These are phyloP conservation scores for Neurospora sp. DNA, from an alignment of 495 filamentous ascomycete species.

Conservation along the genomic window DNA sequence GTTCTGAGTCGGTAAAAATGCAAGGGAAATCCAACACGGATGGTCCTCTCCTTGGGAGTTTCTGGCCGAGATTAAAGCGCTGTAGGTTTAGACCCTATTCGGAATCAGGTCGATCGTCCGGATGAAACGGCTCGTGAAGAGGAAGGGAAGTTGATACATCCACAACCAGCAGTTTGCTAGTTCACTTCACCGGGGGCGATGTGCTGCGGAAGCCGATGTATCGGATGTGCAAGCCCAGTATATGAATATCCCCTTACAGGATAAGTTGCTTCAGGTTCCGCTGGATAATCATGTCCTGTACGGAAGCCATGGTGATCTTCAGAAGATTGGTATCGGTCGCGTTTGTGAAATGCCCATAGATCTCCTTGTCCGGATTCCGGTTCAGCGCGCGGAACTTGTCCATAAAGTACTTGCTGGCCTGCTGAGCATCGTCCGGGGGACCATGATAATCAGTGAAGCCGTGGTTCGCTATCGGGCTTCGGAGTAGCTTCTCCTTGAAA, in stretches of 20 bases:
- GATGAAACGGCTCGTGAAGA: not conserved
- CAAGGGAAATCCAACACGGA: not conserved
- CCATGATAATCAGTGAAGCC: constrained; percentile 81
- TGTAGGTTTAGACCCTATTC: not conserved
- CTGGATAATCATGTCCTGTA: constrained; percentile 99
- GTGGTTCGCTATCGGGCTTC: constrained; percentile 74
- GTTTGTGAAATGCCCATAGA: constrained; percentile 90
- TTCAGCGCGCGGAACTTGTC: constrained; percentile 84
- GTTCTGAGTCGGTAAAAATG: not conserved
- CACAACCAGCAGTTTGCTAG: not conserved
- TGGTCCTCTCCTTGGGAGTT: not conserved
- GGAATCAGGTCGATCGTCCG: not conserved
- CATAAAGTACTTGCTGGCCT: constrained; percentile 75
- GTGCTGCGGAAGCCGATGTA: not conserved
- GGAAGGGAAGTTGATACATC: not conserved
- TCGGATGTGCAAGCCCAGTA: not conserved
- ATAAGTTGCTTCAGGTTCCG: constrained; percentile 92
- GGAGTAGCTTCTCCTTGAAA: constrained; percentile 78
- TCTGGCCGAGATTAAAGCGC: not conserved
- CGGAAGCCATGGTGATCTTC: constrained; percentile 94
- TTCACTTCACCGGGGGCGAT: not conserved
- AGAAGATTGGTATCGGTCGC: constrained; percentile 91
- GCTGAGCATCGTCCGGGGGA: constrained; percentile 40
- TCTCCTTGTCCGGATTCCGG: constrained; percentile 73
- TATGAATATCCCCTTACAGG: constrained; percentile 48